These are phyloP conservation scores for Fusarium metavorans DNA, from an alignment of 2,329 filamentous ascomycete genomes.

Conservation along the genomic window DNA sequence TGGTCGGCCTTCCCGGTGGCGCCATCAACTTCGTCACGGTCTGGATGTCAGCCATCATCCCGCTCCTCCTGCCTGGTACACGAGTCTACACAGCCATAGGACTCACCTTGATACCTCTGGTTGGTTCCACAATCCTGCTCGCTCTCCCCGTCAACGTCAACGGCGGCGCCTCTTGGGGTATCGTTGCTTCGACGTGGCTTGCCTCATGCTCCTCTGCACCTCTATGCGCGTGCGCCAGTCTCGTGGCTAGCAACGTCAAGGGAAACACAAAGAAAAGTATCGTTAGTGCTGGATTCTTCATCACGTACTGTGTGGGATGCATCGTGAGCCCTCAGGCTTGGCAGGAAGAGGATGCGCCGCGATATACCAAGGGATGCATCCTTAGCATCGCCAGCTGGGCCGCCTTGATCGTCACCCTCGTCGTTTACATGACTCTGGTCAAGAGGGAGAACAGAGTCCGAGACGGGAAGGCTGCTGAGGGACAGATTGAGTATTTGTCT, in stretches of 20 bases:
- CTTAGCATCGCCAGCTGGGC: conserved; percentile 35
- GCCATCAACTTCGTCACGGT: conserved; percentile 33
- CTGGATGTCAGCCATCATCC: conserved; percentile 36
- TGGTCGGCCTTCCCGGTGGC: conserved; percentile 19
- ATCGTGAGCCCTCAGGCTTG: conserved; percentile 43
- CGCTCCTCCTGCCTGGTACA: conserved; percentile 30
- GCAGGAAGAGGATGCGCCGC: conserved; percentile 35
- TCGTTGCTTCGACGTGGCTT: conserved; percentile 44
- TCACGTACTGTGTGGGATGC: conserved; percentile 43
- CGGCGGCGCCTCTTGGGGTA: conserved; percentile 32
- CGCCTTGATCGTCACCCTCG: conserved; percentile 20
- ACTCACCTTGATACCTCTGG: conserved; percentile 11
- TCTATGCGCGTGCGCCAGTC: conserved; percentile 30
- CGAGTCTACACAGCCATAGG: conserved; percentile 29
- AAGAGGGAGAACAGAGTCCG: conserved; percentile 23
- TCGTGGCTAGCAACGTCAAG: conserved; percentile 46
- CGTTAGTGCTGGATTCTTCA: conserved; percentile 42
- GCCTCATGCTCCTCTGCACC: conserved; percentile 33
- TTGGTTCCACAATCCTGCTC: conserved; percentile 25
- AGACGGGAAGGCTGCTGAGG: conserved; percentile 18
- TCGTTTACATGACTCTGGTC: conserved; percentile 8
- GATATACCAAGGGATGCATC: conserved; percentile 38
- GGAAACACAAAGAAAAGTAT: conserved; percentile 47
- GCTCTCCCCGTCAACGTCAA: conserved; percentile 22
- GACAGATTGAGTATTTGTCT: background rate